Percentiles rank a stretch among this genome's conserved stretches.
These are phyloP conservation scores for Alternaria consortialis DNA, from an alignment of 2,329 filamentous ascomycete species.

Conservation along the genomic window DNA sequence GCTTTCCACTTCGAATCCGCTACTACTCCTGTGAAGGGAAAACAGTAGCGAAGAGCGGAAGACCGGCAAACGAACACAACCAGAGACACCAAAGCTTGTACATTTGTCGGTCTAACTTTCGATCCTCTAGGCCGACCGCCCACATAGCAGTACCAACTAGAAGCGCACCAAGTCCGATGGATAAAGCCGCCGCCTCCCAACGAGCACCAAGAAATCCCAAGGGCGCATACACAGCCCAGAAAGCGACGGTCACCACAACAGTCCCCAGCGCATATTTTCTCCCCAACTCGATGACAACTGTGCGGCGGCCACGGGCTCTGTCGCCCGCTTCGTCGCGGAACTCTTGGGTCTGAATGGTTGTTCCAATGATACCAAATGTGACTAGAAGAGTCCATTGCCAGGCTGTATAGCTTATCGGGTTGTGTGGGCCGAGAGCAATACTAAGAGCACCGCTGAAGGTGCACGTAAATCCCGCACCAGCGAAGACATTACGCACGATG, in stretches of 20 bases:
- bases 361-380: constrained; percentile 38
- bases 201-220: constrained; percentile 13
- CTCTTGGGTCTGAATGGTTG: constrained; percentile 54
- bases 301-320: constrained; percentile 78
- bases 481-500: constrained; percentile 42
- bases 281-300: constrained; percentile 83
- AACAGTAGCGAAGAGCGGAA: neutral
- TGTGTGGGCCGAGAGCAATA: constrained; percentile 25
- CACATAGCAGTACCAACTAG: constrained; percentile 8
- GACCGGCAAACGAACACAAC: constrained; percentile 18
- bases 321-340: constrained; percentile 46
- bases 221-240: constrained; percentile 24
- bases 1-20: neutral
- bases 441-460: constrained; percentile 41
- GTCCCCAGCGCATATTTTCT: constrained; percentile 17
- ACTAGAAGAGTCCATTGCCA: constrained; percentile 46
- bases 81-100: constrained; percentile 29
- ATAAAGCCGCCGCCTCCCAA: constrained; percentile 14
- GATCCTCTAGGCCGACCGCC: neutral
- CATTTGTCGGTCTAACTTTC: constrained; percentile 18
- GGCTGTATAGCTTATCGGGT: constrained; percentile 10
- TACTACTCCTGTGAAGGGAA: neutral
- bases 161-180: constrained; percentile 11
- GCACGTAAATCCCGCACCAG: constrained; percentile 39
- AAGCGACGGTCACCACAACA: constrained; percentile 16